Conservation (phyloP, 2,329 filamentous ascomycete species). For the Nothophaeocryptopus gaeumannii region DNA sequence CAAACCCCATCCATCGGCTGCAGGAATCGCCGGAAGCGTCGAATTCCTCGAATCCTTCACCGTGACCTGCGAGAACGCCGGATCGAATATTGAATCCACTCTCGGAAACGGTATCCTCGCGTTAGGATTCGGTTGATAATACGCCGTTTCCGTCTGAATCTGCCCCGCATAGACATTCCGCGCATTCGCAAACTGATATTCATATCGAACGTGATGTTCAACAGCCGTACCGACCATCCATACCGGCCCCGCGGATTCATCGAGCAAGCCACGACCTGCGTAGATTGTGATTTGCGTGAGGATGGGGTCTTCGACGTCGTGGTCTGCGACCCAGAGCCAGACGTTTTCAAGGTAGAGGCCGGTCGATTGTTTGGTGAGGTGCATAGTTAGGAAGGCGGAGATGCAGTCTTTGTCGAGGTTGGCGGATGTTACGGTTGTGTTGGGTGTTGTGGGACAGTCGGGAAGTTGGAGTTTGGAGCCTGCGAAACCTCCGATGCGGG, state of each 20-base stretch:
- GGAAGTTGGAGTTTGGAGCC: conserved; percentile 47
- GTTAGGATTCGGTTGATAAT: conserved; percentile 79
- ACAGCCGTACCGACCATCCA: conserved; percentile 65
- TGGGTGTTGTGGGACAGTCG: conserved; percentile 40
- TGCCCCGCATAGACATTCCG: conserved; percentile 73
- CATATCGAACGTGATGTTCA: conserved; percentile 61
- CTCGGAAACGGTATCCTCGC: conserved; percentile 64
- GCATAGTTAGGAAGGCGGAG: conserved; percentile 31
- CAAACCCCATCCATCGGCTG: conserved; percentile 62
- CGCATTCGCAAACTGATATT: conserved; percentile 80
- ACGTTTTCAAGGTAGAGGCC: conserved; percentile 78
- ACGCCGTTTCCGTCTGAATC: conserved; percentile 86
- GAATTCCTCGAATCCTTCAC: conserved; percentile 19
- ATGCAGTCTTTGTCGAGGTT: conserved; percentile 30
- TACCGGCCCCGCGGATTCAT: conserved; percentile 65
- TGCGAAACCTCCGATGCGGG: conserved; percentile 51
- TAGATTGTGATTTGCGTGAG: conserved; percentile 79
- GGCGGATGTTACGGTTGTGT: conserved; percentile 18
- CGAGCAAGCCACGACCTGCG: conserved; percentile 81
- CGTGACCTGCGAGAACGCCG: conserved; percentile 61
- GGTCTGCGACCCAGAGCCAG: conserved; percentile 91
- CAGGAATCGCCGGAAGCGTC: conserved; percentile 23
- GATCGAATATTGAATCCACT: conserved; percentile 60
- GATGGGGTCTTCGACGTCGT: conserved; percentile 74
- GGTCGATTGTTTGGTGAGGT: conserved; percentile 54